Percentiles rank a stretch among this genome's conserved stretches.
Conservation (phyloP, 208 protist genomes). For the Balamuthia mandrillaris region DNA sequence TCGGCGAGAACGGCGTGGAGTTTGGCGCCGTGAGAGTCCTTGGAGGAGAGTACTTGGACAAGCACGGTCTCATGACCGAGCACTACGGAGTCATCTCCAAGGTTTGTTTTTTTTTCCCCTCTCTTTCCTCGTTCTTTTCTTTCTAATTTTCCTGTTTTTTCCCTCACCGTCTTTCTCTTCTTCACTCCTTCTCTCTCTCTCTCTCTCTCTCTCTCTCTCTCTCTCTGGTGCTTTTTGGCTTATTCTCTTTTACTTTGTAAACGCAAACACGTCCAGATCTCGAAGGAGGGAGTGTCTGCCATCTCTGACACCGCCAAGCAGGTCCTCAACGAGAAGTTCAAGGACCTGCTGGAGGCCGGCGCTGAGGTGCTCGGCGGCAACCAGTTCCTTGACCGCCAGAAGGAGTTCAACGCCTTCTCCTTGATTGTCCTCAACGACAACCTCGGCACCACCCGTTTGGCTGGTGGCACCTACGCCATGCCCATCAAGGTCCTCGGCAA, state of each 20-base stretch:
- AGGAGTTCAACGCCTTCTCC: conserved; percentile 36
- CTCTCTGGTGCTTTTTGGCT: background rate
- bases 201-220: background rate
- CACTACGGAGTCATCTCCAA: conserved; percentile 42
- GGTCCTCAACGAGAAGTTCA: conserved; percentile 41
- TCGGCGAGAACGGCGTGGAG: conserved; percentile 35
- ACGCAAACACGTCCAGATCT: no score
- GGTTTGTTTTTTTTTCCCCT: background rate
- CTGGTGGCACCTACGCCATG: conserved; percentile 39
- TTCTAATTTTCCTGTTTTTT: background rate
- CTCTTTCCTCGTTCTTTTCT: background rate
- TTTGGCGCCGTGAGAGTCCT: conserved; percentile 26
- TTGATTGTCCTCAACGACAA: conserved; percentile 41
- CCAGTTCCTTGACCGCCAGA: conserved; percentile 26
- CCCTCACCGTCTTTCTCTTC: background rate
- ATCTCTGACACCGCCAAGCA: conserved; percentile 40
- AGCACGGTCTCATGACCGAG: conserved; percentile 33
- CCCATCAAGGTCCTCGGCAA: conserved; percentile 38
- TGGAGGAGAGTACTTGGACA: conserved; percentile 33
- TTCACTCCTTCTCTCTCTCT: background rate
- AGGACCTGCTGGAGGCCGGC: conserved; percentile 27
- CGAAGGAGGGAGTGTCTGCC: background rate
- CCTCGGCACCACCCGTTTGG: conserved; percentile 39
- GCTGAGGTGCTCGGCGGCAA: conserved; percentile 23
- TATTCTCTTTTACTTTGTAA: background rate